Percentiles rank a stretch among this genome's conserved stretches.
phyloP scores from a whole-genome alignment of 371 early-diverging fungal genomes.

The Ordospora colligata region DNA sequence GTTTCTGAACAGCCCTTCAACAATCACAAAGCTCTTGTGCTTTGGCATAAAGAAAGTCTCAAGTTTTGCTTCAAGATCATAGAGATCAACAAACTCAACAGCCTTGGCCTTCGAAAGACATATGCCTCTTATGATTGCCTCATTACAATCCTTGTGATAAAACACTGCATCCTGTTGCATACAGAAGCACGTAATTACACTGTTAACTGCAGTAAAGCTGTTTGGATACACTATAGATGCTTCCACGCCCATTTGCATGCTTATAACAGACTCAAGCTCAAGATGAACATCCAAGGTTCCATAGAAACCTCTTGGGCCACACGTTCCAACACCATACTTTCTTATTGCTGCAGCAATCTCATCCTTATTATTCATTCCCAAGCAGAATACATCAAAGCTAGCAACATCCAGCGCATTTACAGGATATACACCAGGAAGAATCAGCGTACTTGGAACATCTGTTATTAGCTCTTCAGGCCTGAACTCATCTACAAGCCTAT shows the following conservation, averaged over 20 bases:
- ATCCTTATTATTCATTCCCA: slow-evolving; percentile 60
- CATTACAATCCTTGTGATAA: slow-evolving; percentile 60
- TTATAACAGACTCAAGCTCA: slow-evolving; percentile 78
- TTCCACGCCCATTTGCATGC: slow-evolving; percentile 75
- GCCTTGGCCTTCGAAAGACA: slow-evolving; percentile 43
- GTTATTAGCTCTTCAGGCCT: slow-evolving; percentile 15
- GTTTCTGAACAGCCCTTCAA: slow-evolving; percentile 86
- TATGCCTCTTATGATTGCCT: slow-evolving; percentile 58
- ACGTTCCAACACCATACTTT: slow-evolving; percentile 94
- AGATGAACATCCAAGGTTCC: slow-evolving; percentile 95
- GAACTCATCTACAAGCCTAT: slow-evolving; percentile 21
- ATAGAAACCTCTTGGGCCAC: slow-evolving; percentile 95
- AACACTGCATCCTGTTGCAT: slow-evolving; percentile 89
- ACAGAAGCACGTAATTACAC: slow-evolving; percentile 89
- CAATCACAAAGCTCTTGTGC: slow-evolving; percentile 78
- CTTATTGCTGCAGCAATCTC: slow-evolving; percentile 75
- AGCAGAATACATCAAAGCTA: slow-evolving; percentile 40
- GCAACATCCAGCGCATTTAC: neutral
- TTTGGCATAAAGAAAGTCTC: slow-evolving; percentile 36
- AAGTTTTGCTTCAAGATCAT: slow-evolving; percentile 47
- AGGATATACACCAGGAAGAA: neutral
- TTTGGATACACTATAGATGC: slow-evolving; percentile 92
- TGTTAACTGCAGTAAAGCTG: slow-evolving; percentile 78
- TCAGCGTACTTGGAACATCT: neutral
- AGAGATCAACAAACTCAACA: slow-evolving; percentile 46